Conservation (phyloP, 768 basidiomycete species). For the Fibroporia radiculosa region DNA sequence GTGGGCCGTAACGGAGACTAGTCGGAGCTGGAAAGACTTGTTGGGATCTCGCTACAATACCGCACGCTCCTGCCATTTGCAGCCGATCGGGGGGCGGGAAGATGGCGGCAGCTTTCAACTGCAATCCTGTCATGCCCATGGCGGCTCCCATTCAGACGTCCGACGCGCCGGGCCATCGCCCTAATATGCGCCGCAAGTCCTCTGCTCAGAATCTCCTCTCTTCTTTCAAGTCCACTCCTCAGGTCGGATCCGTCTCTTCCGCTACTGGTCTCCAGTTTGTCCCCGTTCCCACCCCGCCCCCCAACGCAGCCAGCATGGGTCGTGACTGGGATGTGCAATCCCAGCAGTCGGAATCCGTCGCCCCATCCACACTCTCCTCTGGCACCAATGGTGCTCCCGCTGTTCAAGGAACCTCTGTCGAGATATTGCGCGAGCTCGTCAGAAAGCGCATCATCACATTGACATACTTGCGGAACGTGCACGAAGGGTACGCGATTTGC, state of each 20-base stretch:
- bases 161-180: slow-evolving; percentile 11
- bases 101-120: slow-evolving; percentile 17
- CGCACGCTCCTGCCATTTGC: background rate
- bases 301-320: slow-evolving; percentile 22
- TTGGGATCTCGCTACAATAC: background rate
- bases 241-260: slow-evolving; percentile 15
- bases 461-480: slow-evolving; percentile 77
- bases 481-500: slow-evolving; percentile 63
- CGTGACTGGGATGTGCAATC: slow-evolving; percentile 75
- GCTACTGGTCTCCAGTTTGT: slow-evolving; percentile 25
- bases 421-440: slow-evolving; percentile 71
- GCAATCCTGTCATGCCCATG: slow-evolving; percentile 16
- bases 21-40: background rate
- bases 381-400: slow-evolving; percentile 11
- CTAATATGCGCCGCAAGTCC: slow-evolving; percentile 71
- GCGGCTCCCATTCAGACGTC: slow-evolving; percentile 19
- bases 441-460: slow-evolving; percentile 81
- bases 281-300: slow-evolving; percentile 17
- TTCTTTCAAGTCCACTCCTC: slow-evolving; percentile 49
- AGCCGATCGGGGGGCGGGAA: background rate
- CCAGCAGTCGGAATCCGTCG: slow-evolving; percentile 38
- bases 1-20: no score
- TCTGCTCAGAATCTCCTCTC: slow-evolving; percentile 79
- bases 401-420: slow-evolving; percentile 61
- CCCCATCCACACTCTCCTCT: slow-evolving; percentile 8